A percentile compares a stretch with the other conserved stretches of the same genome.
phyloP scores from a whole-genome alignment of 2,329 filamentous ascomycete genomes.

The Arthrobotrys megalospora region DNA sequence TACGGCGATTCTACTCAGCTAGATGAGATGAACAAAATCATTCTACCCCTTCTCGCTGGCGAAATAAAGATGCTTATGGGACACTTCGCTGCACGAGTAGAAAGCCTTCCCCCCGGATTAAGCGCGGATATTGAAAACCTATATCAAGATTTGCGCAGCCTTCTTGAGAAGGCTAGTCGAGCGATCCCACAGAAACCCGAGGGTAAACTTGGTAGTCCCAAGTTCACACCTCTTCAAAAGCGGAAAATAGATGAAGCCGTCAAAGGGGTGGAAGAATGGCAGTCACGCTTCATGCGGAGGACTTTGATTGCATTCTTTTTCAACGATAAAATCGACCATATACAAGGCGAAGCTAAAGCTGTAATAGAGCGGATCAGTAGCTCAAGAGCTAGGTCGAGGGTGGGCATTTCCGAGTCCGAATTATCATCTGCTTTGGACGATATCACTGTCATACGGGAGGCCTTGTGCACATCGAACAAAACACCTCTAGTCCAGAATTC shows the following conservation, averaged over 20 bases:
- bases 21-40: conserved; percentile 11
- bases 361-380: no score
- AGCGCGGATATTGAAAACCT: conserved; percentile 4
- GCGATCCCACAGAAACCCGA: conserved; percentile 3
- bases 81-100: not conserved
- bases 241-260: conserved; percentile 18
- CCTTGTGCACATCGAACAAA: no score
- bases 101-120: not conserved
- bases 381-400: no score
- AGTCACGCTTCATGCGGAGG: conserved; percentile 18
- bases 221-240: conserved; percentile 1
- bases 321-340: not conserved
- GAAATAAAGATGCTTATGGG: not conserved
- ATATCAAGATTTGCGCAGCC: conserved; percentile 5
- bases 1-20: not conserved
- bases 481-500: no score
- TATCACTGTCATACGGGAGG: no score
- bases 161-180: conserved; percentile 18
- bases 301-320: conserved; percentile 16
- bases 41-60: not conserved
- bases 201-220: not conserved
- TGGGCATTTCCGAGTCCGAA: no score
- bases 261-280: conserved; percentile 19
- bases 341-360: no score
- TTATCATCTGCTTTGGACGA: no score